Evolutionary conservation across 371 early-diverging fungal genomes (phyloP), one percentile per base, ranked within the genome.

Genomic region (Basidiobolus meristosporus): DNA sequence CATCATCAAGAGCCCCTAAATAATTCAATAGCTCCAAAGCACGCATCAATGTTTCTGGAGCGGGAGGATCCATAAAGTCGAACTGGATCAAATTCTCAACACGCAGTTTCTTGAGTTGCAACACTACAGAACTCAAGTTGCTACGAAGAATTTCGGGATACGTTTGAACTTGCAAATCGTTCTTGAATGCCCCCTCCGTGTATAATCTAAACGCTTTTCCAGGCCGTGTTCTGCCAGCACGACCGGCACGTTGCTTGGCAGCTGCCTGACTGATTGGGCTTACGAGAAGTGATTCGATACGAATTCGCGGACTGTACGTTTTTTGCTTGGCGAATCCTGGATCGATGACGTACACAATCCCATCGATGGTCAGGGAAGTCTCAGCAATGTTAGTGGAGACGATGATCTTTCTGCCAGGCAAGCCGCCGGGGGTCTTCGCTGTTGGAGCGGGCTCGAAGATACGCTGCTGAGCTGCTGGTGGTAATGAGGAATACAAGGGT

Each of bases 361-460:
- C 91, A 45, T 91, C 90, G 42, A 99, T 98, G 2, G 99, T 98
- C 39, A 99, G 70, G 36, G 92, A 91, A 1, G 98, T 98, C 62
- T 99, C 99, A 10, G 98, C 96, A 59, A 99, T 85, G 55, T 99
- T 99, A 31, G 99, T 86, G 1, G 97, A 78, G 7, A 98, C 71
- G 20, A 99, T 86, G 36, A 88, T 69, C 57, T 97, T 96, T 31
- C 97, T 75, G 14, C 90, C 92, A 5, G 85, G 81, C 3, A 77
- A 57, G 10, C 86, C 84, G 17, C 74, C 82, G 20, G 70, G 62
- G 1, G 54, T 66, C 3, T 70, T 68, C 33, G 83, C 74, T 42
- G 64, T 62, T 11, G 96, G 95, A 1, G 93, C 82, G 38, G 76
- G 70, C 31, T 83, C 79, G 54, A 92, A 93, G 42, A 95, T 91